A percentile compares a stretch with the other conserved stretches of the same genome.
Conservation (phyloP, 192 early-diverging fungal species). For the Coemansia sp. region DNA sequence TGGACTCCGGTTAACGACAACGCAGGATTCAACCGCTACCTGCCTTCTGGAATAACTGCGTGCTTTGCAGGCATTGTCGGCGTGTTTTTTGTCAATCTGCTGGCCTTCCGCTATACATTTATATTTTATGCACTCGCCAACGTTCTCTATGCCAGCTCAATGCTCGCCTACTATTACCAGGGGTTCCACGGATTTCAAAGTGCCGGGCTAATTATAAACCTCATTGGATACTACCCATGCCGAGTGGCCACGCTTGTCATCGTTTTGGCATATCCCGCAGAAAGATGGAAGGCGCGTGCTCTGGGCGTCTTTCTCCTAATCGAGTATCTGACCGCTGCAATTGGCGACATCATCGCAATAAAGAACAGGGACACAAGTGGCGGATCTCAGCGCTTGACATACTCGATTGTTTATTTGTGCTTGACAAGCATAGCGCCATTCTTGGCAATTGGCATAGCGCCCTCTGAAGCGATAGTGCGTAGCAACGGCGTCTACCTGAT, state of each 20-base stretch:
- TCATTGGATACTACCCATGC: conserved; percentile 18
- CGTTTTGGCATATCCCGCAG: conserved; percentile 32
- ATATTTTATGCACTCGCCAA: conserved; percentile 27
- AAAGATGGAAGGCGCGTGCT: conserved; percentile 38
- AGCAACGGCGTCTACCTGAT: conserved; percentile 40
- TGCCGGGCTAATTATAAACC: conserved; percentile 15
- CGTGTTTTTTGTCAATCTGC: conserved; percentile 28
- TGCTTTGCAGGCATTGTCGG: conserved; percentile 22
- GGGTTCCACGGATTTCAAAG: conserved; percentile 7
- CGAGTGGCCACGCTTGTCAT: conserved; percentile 33
- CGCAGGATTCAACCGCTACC: too few relatives aligned
- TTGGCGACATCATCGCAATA: conserved; percentile 32
- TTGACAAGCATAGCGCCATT: conserved; percentile 27
- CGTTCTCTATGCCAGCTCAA: conserved; percentile 27
- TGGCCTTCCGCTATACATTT: conserved; percentile 24
- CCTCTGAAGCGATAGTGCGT: conserved; percentile 28
- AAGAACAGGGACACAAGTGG: background rate
- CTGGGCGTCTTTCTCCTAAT: conserved; percentile 27
- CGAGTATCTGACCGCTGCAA: conserved; percentile 30
- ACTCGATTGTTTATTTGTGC: conserved; percentile 18
- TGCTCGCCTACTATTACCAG: conserved; percentile 23
- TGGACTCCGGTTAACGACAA: too few relatives aligned
- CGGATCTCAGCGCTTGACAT: conserved; percentile 8
- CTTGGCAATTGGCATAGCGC: conserved; percentile 23
- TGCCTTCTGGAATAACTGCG: conserved; percentile 22